phyloP scores from a whole-genome alignment of 106 monocot genomes.

The Acorus gramineus region DNA sequence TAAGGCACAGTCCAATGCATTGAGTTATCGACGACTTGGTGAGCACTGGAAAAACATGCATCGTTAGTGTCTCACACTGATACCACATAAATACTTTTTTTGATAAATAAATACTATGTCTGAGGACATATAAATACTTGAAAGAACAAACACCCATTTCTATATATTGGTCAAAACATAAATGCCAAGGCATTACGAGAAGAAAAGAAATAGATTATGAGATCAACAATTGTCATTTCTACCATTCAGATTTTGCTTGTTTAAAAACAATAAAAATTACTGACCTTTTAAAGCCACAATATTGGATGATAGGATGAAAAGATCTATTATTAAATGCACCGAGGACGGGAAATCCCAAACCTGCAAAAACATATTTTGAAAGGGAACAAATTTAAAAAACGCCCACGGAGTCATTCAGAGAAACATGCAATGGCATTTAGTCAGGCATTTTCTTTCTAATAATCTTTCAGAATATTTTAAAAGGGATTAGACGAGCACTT shows the following conservation, averaged over 20 bases:
- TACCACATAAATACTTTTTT: neutral
- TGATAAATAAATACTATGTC: too few species aligned
- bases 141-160: too few species aligned
- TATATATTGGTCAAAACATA: too few species aligned
- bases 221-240: neutral
- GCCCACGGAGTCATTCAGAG: neutral
- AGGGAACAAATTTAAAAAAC: conserved; percentile 1
- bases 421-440: neutral
- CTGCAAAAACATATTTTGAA: conserved; percentile 23
- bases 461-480: neutral
- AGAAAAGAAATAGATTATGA: neutral
- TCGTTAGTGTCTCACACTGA: neutral
- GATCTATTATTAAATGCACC: conserved; percentile 50
- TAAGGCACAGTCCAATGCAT: conserved; percentile 26
- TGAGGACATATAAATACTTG: too few species aligned
- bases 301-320: conserved; percentile 83
- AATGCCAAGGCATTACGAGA: too few species aligned
- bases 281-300: conserved; percentile 64
- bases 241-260: neutral
- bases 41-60: conserved; percentile 17
- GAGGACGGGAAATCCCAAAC: conserved; percentile 87
- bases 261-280: conserved; percentile 1
- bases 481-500: neutral
- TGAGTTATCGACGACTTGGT: conserved; percentile 13
- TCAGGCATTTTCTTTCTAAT: conserved; percentile 3